Evolutionary conservation across 2,329 filamentous ascomycete genomes (phyloP).

Genomic region (Microdochium paspali): DNA sequence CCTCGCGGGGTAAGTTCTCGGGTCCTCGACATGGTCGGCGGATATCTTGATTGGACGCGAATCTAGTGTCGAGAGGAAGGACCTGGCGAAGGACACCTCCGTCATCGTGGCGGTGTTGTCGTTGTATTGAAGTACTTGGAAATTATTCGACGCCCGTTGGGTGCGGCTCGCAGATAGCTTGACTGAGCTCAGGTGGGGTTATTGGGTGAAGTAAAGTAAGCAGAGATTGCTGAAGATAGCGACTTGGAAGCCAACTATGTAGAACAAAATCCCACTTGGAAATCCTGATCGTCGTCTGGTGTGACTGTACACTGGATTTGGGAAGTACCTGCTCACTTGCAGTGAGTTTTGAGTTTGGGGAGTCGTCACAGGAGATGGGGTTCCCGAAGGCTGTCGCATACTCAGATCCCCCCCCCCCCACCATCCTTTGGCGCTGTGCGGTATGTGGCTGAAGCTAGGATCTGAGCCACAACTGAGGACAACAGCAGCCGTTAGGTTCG

Average conservation of each 20-base stretch:
- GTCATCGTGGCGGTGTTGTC: conserved; percentile 45
- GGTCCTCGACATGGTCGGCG: conserved; percentile 85
- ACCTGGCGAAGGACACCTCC: conserved; percentile 78
- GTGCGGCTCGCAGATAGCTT: background rate
- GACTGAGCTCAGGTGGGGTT: background rate
- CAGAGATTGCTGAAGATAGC: too few relatives aligned
- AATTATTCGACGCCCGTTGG: background rate
- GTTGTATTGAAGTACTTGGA: background rate
- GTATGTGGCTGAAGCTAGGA: background rate
- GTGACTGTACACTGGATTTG: too few relatives aligned
- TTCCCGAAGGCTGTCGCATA: too few relatives aligned
- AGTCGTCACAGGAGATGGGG: too few relatives aligned
- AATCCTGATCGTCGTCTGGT: too few relatives aligned
- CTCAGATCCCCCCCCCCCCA: too few relatives aligned
- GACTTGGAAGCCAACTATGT: too few relatives aligned
- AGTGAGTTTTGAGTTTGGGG: too few relatives aligned
- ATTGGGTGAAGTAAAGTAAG: too few relatives aligned
- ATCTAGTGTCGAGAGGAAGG: conserved; percentile 74
- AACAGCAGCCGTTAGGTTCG: too few relatives aligned
- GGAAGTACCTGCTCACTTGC: too few relatives aligned
- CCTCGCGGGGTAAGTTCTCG: conserved; percentile 65
- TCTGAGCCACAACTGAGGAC: background rate
- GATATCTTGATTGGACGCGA: conserved; percentile 70
- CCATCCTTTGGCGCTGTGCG: background rate
- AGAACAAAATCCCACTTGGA: too few relatives aligned